Evolutionary conservation across 352 stramenopile species (phyloP).

Genomic region (Albugo candida): DNA sequence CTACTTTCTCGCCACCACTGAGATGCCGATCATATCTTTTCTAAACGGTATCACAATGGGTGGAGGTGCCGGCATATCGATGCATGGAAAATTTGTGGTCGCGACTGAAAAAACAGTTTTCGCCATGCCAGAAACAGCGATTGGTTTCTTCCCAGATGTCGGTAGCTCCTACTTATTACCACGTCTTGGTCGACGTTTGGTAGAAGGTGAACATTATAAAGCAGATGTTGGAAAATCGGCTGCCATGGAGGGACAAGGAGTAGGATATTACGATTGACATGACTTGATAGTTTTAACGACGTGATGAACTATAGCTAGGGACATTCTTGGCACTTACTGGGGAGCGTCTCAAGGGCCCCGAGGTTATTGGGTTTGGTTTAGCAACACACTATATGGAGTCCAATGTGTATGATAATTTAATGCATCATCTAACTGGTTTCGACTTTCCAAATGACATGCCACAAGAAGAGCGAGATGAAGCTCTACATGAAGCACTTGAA

Average conservation of each 20-base stretch:
- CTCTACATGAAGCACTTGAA: slow-evolving; percentile 60
- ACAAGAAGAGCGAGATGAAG: slow-evolving; percentile 64
- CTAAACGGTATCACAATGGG: slow-evolving; percentile 98
- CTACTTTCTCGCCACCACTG: slow-evolving; percentile 66
- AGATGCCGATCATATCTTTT: slow-evolving; percentile 83
- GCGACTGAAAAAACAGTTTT: slow-evolving; percentile 95
- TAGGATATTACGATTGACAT: slow-evolving; percentile 6
- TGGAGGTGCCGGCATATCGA: slow-evolving; percentile 91
- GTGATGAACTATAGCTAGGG: slow-evolving; percentile 33
- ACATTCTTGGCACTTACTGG: slow-evolving; percentile 92
- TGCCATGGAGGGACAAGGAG: slow-evolving; percentile 46
- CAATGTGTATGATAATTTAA: slow-evolving; percentile 70
- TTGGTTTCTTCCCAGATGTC: slow-evolving; percentile 97
- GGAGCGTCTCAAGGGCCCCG: slow-evolving; percentile 74
- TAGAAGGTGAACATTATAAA: slow-evolving; percentile 48
- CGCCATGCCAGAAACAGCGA: slow-evolving; percentile 97
- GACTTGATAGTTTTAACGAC: background rate
- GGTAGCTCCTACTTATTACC: slow-evolving; percentile 86
- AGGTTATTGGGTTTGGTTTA: slow-evolving; percentile 84
- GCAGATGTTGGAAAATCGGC: slow-evolving; percentile 48
- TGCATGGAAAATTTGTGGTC: slow-evolving; percentile 93
- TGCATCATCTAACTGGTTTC: slow-evolving; percentile 69
- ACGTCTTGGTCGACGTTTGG: slow-evolving; percentile 49
- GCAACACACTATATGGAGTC: slow-evolving; percentile 93
- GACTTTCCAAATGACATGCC: slow-evolving; percentile 50